Evolutionary conservation across 805 yeast genomes (phyloP).

Genomic region (Pichia cabralensis): DNA sequence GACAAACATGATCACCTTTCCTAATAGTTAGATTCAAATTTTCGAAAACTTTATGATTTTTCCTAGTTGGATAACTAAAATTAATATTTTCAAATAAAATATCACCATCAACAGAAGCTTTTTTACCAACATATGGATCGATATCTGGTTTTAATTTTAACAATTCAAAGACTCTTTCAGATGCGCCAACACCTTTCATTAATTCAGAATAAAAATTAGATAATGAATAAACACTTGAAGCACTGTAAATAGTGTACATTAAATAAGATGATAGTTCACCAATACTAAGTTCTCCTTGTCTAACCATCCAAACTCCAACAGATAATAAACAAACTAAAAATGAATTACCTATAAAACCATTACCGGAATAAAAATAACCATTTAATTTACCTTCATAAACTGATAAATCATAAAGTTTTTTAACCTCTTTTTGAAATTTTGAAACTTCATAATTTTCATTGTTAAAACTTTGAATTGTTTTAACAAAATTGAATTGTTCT

Average conservation of each 20-base stretch:
- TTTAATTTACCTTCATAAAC: constrained; percentile 70
- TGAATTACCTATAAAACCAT: constrained; percentile 77
- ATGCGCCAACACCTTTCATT: constrained; percentile 97
- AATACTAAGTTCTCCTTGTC: constrained; percentile 62
- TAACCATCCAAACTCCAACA: constrained; percentile 76
- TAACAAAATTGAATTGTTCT: constrained; percentile 76
- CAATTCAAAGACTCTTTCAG: constrained; percentile 81
- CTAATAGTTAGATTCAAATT: constrained; percentile 49
- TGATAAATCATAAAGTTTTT: constrained; percentile 52
- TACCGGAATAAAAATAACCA: constrained; percentile 67
- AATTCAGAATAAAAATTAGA: constrained; percentile 88
- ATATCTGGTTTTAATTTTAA: constrained; percentile 70
- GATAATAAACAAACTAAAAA: constrained; percentile 69
- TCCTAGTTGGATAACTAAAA: constrained; percentile 81
- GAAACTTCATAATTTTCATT: constrained; percentile 74
- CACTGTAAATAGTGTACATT: constrained; percentile 93
- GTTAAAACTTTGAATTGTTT: constrained; percentile 84
- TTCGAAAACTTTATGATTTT: constrained; percentile 55
- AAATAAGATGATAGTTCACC: constrained; percentile 89
- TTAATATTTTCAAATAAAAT: constrained; percentile 53
- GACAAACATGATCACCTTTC: constrained; percentile 81
- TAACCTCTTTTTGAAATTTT: constrained; percentile 66
- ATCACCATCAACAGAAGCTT: constrained; percentile 37
- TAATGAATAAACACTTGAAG: constrained; percentile 83
- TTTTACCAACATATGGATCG: constrained; percentile 52